Evolutionary conservation across 169 alveolate species (phyloP).

Genomic region (Eimeria brunetti): DNA sequence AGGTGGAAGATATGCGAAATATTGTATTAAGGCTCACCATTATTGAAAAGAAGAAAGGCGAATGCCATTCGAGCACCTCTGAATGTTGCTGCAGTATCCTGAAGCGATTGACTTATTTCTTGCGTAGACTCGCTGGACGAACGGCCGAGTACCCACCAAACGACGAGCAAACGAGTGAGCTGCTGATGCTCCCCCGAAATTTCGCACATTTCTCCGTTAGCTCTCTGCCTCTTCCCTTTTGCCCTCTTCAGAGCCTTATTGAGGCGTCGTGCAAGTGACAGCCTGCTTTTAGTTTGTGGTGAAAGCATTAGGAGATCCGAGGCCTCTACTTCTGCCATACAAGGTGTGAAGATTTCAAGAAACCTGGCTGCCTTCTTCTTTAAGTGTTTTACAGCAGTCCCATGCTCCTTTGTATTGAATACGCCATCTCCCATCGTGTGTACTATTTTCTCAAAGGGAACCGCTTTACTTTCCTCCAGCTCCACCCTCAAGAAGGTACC

Average conservation of each 20-base stretch:
- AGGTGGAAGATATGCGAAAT: not conserved
- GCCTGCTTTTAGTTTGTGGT: not conserved
- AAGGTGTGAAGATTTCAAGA: slow-evolving; percentile 15
- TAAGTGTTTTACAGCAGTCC: slow-evolving; percentile 17
- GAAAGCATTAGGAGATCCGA: slow-evolving; percentile 27
- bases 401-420: slow-evolving; percentile 4
- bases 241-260: not conserved
- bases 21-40: slow-evolving; percentile 20
- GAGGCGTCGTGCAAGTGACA: not conserved
- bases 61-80: slow-evolving; percentile 20
- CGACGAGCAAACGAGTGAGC: slow-evolving; percentile 40
- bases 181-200: slow-evolving; percentile 58
- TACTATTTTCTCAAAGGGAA: slow-evolving; percentile 53
- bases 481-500: slow-evolving; percentile 58
- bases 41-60: slow-evolving; percentile 21
- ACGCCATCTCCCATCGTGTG: slow-evolving; percentile 57
- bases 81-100: slow-evolving; percentile 33
- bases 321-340: slow-evolving; percentile 38
- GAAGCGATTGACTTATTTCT: not conserved
- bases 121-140: not conserved
- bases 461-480: slow-evolving; percentile 44
- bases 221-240: slow-evolving; percentile 7
- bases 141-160: slow-evolving; percentile 55
- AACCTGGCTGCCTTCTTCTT: not conserved
- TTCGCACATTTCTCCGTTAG: slow-evolving; percentile 23